Percentiles rank a stretch among this genome's conserved stretches.
These are phyloP conservation scores for Hypocrella siamensis DNA, from an alignment of 2,329 filamentous ascomycete genomes.

Conservation along the genomic window DNA sequence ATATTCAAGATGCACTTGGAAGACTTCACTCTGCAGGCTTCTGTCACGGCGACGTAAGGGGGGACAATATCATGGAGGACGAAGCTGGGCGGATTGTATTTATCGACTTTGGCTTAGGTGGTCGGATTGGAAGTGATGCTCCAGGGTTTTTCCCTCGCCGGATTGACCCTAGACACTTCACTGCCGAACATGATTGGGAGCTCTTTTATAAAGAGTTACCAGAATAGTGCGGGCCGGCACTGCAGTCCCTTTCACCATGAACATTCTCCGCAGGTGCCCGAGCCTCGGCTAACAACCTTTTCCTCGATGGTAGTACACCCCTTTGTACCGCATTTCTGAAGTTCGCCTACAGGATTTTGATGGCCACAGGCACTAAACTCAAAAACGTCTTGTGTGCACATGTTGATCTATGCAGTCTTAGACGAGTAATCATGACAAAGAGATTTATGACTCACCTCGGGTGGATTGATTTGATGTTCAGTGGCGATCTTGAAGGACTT, in stretches of 20 bases:
- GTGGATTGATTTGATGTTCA: not conserved
- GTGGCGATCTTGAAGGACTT: not conserved
- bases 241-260: not conserved
- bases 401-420: not conserved
- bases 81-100: not conserved
- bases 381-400: not conserved
- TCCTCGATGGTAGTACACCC: not conserved
- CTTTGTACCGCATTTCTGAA: not conserved
- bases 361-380: not conserved
- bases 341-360: not conserved
- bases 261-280: not conserved
- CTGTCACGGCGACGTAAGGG: not conserved
- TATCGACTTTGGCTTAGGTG: not conserved
- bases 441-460: not conserved
- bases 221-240: not conserved
- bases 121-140: not conserved
- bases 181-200: not conserved
- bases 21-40: not conserved
- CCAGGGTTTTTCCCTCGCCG: not conserved
- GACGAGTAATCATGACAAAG: not conserved
- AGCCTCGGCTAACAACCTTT: not conserved
- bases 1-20: not conserved
- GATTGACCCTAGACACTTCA: not conserved
- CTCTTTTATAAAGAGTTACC: not conserved
- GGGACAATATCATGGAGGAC: not conserved